Evolutionary conservation across 345 rosid species (phyloP).

Genomic region (Sisymbrium irio): DNA sequence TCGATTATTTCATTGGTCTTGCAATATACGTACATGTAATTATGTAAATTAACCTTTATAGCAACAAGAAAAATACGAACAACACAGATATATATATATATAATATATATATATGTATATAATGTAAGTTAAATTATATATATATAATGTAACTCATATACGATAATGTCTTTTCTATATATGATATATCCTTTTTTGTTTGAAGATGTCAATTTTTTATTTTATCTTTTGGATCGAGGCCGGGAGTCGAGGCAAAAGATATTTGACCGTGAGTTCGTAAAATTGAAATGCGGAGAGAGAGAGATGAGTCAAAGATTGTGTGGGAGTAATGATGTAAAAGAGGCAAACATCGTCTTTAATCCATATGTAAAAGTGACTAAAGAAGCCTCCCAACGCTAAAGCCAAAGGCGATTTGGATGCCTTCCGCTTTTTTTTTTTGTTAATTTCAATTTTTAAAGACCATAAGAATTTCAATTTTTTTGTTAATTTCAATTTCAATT

Average conservation of each 20-base stretch:
- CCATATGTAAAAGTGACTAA: slow-evolving; percentile 28
- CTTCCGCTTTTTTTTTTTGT: slow-evolving; percentile 18
- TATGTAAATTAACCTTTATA: neutral
- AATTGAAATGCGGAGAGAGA: neutral
- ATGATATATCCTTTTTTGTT: too few species aligned
- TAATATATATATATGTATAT: too few species aligned
- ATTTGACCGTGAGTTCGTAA: slow-evolving; percentile 16
- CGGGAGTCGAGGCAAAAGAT: slow-evolving; percentile 28
- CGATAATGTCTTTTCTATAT: neutral
- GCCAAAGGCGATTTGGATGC: slow-evolving; percentile 36
- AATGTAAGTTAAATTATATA: too few species aligned
- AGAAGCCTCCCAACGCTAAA: slow-evolving; percentile 32
- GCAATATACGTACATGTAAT: neutral
- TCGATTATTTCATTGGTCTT: neutral
- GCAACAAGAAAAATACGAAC: neutral
- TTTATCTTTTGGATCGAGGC: slow-evolving; percentile 16
- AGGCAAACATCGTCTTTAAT: slow-evolving; percentile 31
- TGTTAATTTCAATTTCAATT: neutral
- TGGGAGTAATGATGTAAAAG: slow-evolving; percentile 39
- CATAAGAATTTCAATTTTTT: too few species aligned
- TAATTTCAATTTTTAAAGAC: neutral
- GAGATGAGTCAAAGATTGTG: slow-evolving; percentile 34
- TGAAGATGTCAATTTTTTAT: neutral
- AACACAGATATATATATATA: neutral
- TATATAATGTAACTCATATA: neutral